Evolutionary conservation across 164 flowering plant genomes (phyloP).

Genomic region (Chimonanthus salicifolius): DNA sequence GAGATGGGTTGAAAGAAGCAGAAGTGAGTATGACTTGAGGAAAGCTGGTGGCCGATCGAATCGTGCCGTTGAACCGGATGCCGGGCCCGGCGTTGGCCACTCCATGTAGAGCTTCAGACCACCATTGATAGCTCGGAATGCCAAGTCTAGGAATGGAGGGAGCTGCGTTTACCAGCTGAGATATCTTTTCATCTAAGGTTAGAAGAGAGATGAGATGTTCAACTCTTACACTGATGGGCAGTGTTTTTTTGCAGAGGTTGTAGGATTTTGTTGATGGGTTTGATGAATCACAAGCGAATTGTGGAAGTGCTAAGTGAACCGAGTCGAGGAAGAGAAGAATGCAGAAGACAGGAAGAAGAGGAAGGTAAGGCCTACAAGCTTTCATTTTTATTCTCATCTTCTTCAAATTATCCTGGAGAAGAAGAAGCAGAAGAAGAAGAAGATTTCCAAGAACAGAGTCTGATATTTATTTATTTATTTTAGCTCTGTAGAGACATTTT

Average conservation of each 20-base stretch:
- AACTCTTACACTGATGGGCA: constrained; percentile 50
- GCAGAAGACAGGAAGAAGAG: constrained; percentile 5
- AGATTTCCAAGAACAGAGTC: background rate
- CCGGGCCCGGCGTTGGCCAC: constrained; percentile 46
- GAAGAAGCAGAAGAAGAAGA: too few relatives aligned
- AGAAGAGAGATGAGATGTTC: constrained; percentile 66
- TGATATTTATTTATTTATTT: too few relatives aligned
- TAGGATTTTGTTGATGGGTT: constrained; percentile 36
- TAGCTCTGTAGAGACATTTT: too few relatives aligned
- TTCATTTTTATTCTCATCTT: background rate
- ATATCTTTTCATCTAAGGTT: constrained; percentile 75
- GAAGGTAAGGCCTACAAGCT: background rate
- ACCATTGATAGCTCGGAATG: constrained; percentile 79
- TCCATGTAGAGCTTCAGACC: constrained; percentile 85
- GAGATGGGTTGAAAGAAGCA: constrained; percentile 57
- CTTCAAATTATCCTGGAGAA: background rate
- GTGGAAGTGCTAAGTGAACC: constrained; percentile 29
- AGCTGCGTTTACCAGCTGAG: constrained; percentile 67
- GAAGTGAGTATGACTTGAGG: constrained; percentile 88
- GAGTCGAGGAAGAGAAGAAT: constrained; percentile 7
- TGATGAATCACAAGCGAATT: constrained; percentile 52
- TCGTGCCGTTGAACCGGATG: constrained; percentile 39
- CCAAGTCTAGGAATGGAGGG: constrained; percentile 71
- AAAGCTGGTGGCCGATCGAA: constrained; percentile 68
- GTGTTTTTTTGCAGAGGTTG: constrained; percentile 47